Evolutionary conservation across 2,329 filamentous ascomycete genomes (phyloP).

Genomic region (Neodidymelliopsis sp.): DNA sequence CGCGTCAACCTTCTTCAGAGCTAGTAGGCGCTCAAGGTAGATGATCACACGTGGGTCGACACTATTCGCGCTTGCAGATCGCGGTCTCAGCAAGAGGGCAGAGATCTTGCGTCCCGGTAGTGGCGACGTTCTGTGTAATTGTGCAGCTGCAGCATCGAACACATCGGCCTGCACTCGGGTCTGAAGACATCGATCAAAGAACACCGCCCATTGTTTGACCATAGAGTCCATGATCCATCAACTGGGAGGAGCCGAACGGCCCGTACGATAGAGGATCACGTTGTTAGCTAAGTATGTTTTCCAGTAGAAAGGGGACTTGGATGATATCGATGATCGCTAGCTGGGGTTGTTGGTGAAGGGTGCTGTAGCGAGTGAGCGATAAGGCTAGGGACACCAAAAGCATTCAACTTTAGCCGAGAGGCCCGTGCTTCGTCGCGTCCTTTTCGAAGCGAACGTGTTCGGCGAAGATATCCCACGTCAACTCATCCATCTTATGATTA

Average conservation of each 20-base stretch:
- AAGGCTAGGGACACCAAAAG: constrained; percentile 1
- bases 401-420: constrained; percentile 13
- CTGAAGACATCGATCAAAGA: constrained; percentile 47
- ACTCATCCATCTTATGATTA: too few species aligned
- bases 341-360: constrained; percentile 13
- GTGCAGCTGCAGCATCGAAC: constrained; percentile 43
- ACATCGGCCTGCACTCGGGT: constrained; percentile 40
- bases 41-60: constrained; percentile 47
- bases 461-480: too few species aligned
- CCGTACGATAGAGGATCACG: constrained; percentile 21
- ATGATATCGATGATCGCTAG: constrained; percentile 9
- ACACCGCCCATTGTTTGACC: constrained; percentile 43
- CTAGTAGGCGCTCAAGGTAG: constrained; percentile 46
- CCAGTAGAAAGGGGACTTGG: constrained; percentile 29
- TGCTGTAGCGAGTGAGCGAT: constrained; percentile 12
- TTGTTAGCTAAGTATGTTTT: constrained; percentile 13
- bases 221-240: constrained; percentile 46
- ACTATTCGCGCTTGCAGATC: constrained; percentile 31
- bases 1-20: constrained; percentile 43
- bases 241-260: constrained; percentile 17
- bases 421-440: too few species aligned
- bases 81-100: constrained; percentile 44
- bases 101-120: constrained; percentile 47
- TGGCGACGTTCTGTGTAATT: constrained; percentile 45
- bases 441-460: too few species aligned